phyloP scores from a whole-genome alignment of 768 basidiomycete genomes.

The Pleurotus citrinopileatus region DNA sequence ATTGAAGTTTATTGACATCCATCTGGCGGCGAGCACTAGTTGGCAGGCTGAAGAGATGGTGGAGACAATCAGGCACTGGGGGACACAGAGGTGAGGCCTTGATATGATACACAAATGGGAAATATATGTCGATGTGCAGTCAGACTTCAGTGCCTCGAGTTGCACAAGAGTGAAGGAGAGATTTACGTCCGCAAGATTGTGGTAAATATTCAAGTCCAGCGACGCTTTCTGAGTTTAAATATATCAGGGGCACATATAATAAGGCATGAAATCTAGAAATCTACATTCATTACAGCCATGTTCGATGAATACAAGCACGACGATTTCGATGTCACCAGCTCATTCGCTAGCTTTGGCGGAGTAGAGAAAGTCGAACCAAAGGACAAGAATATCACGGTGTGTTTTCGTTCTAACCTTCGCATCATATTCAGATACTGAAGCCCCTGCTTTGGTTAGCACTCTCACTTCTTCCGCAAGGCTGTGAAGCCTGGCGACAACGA shows the following conservation, averaged over 20 bases:
- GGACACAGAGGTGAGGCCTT: background rate
- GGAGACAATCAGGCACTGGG: background rate
- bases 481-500: background rate
- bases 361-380: background rate
- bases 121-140: too few relatives aligned
- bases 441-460: background rate
- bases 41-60: background rate
- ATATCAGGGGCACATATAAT: background rate
- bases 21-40: background rate
- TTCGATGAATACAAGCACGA: background rate
- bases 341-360: background rate
- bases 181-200: too few relatives aligned
- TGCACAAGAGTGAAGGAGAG: too few relatives aligned
- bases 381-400: background rate
- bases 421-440: background rate
- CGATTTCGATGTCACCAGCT: background rate
- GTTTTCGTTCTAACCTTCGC: background rate
- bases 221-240: too few relatives aligned
- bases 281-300: background rate
- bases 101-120: too few relatives aligned
- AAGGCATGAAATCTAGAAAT: too few relatives aligned
- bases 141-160: too few relatives aligned
- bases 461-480: slow-evolving; percentile 8
- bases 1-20: slow-evolving; percentile 6
- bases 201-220: too few relatives aligned